Evolutionary conservation across 2,329 filamentous ascomycete species (phyloP), one percentile per base, ranked within the genome.

Genomic region (Ceratocystis papillata): DNA sequence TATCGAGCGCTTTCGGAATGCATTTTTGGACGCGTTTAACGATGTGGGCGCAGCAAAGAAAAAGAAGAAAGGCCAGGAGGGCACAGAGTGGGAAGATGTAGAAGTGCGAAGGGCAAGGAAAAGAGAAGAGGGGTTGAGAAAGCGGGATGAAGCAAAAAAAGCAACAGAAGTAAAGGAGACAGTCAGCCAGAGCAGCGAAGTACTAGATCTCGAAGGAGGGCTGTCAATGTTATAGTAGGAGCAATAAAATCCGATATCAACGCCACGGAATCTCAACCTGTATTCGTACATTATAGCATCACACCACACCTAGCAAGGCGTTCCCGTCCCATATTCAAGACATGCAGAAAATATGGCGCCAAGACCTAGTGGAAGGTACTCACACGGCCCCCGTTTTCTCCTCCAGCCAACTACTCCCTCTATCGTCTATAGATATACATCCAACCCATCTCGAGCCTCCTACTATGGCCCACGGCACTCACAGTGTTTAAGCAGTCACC

Each of bases 1-100:
- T 59, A 90, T 88, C 68, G 79, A 79, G 61, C 79, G 87, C 53
- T 90, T 93, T 70, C 78, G 80, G 57, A 69, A 72, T 1, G 79
- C 82, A 5, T 75, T 89, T 53, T 22, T 55, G 28, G 15, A 48
- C 41, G 63, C 63, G 8, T 63, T 67, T 60, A 30, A 25, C 5
- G 12, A 25, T 20, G 68, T 46, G 8, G n/a, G 17, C 6, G 67
- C 63, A 74, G 73, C 59, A 68, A 72, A n/a, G 72, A 73, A 45
- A 2, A 61, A 63, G 33, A 65, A 33, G 37, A 46, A 53, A 22
- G 50, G 37, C 17, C 62, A 61, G 33, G 66, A 67, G 5, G 79
- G 77, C 22, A 73, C 74, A 60, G 75, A 77, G 67, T 84, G 83
- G 83, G 83, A 86, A 71, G 80, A 85, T 71, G 73, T 78, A 0